phyloP scores from a whole-genome alignment of 2,329 filamentous ascomycete species.

The Fusarium mexicanum region DNA sequence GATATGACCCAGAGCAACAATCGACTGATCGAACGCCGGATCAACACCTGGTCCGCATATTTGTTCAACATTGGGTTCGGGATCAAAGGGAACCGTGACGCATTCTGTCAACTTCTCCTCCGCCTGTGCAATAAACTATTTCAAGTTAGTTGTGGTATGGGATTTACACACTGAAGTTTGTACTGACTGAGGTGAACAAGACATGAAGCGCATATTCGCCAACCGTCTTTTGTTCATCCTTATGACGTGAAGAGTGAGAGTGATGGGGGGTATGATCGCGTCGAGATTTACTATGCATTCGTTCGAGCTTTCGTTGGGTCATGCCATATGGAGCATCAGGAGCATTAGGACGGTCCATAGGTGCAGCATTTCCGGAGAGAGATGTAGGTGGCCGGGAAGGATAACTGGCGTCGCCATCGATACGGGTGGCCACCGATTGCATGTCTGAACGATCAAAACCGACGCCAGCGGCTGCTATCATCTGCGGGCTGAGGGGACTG shows the following conservation, averaged over 20 bases:
- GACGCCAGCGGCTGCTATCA: slow-evolving; percentile 76
- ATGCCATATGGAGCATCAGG: slow-evolving; percentile 56
- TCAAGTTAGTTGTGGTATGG: slow-evolving; percentile 24
- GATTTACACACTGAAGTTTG: neutral
- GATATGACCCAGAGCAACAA: slow-evolving; percentile 92
- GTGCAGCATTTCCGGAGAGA: slow-evolving; percentile 53
- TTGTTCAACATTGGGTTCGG: slow-evolving; percentile 84
- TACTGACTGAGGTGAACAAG: slow-evolving; percentile 85
- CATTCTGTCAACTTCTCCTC: slow-evolving; percentile 95
- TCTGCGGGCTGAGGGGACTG: slow-evolving; percentile 88
- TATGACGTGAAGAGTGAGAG: slow-evolving; percentile 77
- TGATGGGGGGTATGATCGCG: slow-evolving; percentile 79
- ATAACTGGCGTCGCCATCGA: slow-evolving; percentile 55
- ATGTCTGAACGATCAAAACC: slow-evolving; percentile 64
- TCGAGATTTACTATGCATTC: slow-evolving; percentile 73
- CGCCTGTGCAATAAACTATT: slow-evolving; percentile 89
- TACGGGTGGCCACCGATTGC: slow-evolving; percentile 55
- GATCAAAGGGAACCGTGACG: slow-evolving; percentile 80
- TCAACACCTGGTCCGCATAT: slow-evolving; percentile 93
- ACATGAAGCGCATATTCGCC: slow-evolving; percentile 97
- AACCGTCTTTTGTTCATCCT: slow-evolving; percentile 88
- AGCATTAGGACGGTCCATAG: slow-evolving; percentile 57
- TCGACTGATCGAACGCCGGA: slow-evolving; percentile 90
- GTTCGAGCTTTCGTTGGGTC: slow-evolving; percentile 65
- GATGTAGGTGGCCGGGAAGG: slow-evolving; percentile 57